Evolutionary conservation across 352 stramenopile species (phyloP), one percentile per base, ranked within the genome.

Genomic region (Globisporangium nunn): DNA sequence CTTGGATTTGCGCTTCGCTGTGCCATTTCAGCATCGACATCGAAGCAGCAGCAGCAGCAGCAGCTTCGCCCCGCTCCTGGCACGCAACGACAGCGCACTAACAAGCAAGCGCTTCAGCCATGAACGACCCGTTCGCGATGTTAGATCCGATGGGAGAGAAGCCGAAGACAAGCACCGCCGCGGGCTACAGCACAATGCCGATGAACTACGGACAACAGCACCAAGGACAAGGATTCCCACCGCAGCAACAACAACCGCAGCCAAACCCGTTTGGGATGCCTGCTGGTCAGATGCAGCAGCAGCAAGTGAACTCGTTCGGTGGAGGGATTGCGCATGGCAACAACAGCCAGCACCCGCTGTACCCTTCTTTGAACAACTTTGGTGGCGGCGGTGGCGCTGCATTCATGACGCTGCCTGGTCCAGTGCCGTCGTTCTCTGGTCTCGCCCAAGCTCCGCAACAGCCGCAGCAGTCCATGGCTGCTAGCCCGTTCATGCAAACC

Each of bases 111-210:
- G 33, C 33, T 37, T 8, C 33, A 37, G 33, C 5, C 18, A 86
- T 88, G 78, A 86, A 85, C 60, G 75, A 87, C 51, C 78, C 78
- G 41, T 88, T 88, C 56, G 71, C 75, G 33, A 72, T 75, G 62
- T 59, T 88, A 17, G 74, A 88, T 58, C 65, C 74, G 6, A 64
- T 81, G 39, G 59, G 64, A 4, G 6, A 4, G 43, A 78, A 81
- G 56, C 65, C 66, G 44, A 71, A 71, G 56, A 43, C 49, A 29
- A 37, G n/a, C 10, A 62, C 56, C 23, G 23, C 23, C 23, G 15
- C 61, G 52, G 60, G 54, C 28, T 67, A 56, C 33, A 64, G 60
- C 14, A 64, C 59, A n/a, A 58, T 54, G n/a, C 61, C 56, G 18
- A 64, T 63, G 61, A 64, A 59, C 48, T 64, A 54, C 48, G 51